These are phyloP conservation scores for Daldinia grandis DNA, from an alignment of 495 filamentous ascomycete species.

Conservation along the genomic window DNA sequence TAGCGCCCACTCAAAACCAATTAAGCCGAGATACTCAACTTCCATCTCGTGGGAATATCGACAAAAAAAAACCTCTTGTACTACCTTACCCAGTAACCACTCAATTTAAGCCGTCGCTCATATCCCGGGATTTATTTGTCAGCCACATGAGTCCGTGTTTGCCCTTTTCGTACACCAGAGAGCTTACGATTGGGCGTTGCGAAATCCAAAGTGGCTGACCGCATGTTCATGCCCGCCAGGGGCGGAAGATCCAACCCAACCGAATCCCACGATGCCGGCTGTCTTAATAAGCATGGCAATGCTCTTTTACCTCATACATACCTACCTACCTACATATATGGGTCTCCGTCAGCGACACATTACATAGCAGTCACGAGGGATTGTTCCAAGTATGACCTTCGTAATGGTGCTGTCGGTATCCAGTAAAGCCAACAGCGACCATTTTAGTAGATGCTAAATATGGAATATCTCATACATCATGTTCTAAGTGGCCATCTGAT, in stretches of 20 bases:
- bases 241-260: background rate
- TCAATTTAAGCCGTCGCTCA: background rate
- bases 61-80: background rate
- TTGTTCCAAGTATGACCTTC: background rate
- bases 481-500: background rate
- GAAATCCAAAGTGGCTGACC: background rate
- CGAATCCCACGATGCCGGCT: background rate
- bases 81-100: background rate
- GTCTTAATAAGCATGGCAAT: background rate
- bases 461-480: background rate
- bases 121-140: constrained; percentile 2
- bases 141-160: background rate
- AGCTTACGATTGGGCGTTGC: constrained; percentile 3
- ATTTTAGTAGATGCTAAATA: background rate
- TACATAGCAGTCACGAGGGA: no score
- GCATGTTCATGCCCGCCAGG: background rate
- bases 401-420: background rate
- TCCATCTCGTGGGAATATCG: background rate
- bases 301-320: background rate
- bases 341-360: no score
- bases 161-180: constrained; percentile 6
- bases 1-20: background rate
- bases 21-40: background rate
- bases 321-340: no score
- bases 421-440: no score